A percentile compares a stretch with the other conserved stretches of the same genome.
These are phyloP conservation scores for Cercospora nicotianae DNA, from an alignment of 2,329 filamentous ascomycete genomes.

Conservation along the genomic window DNA sequence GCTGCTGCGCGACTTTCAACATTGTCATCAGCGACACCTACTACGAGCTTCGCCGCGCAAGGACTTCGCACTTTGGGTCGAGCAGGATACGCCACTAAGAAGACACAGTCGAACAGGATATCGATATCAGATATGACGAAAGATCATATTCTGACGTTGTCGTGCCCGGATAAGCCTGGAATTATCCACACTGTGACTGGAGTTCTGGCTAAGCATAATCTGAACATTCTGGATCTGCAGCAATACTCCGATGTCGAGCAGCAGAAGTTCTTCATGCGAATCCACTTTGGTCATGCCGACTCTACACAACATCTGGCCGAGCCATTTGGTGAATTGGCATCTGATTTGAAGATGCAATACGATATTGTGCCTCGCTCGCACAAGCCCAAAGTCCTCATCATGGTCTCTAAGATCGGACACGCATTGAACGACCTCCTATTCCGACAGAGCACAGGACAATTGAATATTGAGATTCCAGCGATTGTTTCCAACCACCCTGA, in stretches of 20 bases:
- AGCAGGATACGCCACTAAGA: slow-evolving; percentile 12
- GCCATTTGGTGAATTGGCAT: slow-evolving; percentile 62
- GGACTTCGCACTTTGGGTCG: slow-evolving; percentile 8
- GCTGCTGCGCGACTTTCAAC: slow-evolving; percentile 13
- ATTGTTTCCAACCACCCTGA: slow-evolving; percentile 83
- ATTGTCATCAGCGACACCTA: slow-evolving; percentile 2
- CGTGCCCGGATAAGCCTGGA: slow-evolving; percentile 79
- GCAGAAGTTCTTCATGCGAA: slow-evolving; percentile 82
- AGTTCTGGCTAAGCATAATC: slow-evolving; percentile 68
- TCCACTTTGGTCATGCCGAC: slow-evolving; percentile 69
- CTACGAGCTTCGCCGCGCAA: slow-evolving; percentile 2
- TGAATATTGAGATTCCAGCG: slow-evolving; percentile 72
- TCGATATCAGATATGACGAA: slow-evolving; percentile 18
- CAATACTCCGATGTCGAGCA: slow-evolving; percentile 77
- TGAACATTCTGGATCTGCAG: slow-evolving; percentile 82
- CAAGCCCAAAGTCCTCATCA: slow-evolving; percentile 77
- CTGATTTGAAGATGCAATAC: slow-evolving; percentile 68
- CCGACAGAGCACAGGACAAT: slow-evolving; percentile 71
- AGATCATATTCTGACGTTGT: slow-evolving; percentile 75
- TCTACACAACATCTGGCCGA: slow-evolving; percentile 52
- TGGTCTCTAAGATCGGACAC: slow-evolving; percentile 88
- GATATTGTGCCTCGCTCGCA: slow-evolving; percentile 66
- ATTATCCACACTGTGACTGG: slow-evolving; percentile 84
- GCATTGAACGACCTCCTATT: slow-evolving; percentile 82
- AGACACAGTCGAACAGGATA: neutral